Conservation (phyloP, 192 early-diverging fungal genomes). For the Gonapodya prolifera region DNA sequence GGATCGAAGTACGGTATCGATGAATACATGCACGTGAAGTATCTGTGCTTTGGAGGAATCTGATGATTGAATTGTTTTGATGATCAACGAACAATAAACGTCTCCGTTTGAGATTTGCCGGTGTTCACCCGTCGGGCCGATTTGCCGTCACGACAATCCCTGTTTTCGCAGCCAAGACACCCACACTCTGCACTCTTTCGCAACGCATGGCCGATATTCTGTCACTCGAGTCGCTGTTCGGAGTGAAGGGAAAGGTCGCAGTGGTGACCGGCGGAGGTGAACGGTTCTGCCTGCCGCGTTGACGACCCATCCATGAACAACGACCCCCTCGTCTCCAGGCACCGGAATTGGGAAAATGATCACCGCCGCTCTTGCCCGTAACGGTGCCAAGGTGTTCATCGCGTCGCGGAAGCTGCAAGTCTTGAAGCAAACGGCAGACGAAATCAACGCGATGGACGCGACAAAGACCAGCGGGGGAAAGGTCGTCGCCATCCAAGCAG, state of each 20-base stretch:
- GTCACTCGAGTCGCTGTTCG: no score
- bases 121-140: no score
- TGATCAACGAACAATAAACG: no score
- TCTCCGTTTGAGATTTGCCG: no score
- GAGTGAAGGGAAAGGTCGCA: background rate
- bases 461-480: background rate
- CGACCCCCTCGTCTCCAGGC: no score
- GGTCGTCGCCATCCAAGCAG: background rate
- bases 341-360: background rate
- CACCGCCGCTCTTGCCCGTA: background rate
- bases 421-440: background rate
- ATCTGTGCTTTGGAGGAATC: conserved; percentile 25
- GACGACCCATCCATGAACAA: no score
- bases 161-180: no score
- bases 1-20: conserved; percentile 43
- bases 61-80: no score
- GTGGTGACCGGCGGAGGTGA: background rate
- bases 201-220: no score
- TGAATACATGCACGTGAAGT: conserved; percentile 56
- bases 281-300: background rate
- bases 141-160: no score
- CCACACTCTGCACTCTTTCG: no score
- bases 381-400: background rate
- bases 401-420: background rate
- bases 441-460: background rate